A percentile compares a stretch with the other conserved stretches of the same genome.
phyloP scores from a whole-genome alignment of 2,329 filamentous ascomycete species.

The Helotiales sp. region DNA sequence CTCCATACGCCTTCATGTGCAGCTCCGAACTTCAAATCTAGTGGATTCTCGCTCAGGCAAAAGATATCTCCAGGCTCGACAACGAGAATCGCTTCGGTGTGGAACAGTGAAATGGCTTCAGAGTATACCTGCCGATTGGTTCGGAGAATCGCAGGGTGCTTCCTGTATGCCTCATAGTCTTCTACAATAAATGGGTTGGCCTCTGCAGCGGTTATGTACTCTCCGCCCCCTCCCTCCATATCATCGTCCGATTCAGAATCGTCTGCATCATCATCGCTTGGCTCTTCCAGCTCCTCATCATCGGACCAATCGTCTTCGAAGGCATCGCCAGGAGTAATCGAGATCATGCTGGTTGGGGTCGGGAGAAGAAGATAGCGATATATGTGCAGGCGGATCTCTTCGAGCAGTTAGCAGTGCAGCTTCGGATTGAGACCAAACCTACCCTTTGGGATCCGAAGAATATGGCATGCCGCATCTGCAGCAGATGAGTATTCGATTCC shows the following conservation, averaged over 20 bases:
- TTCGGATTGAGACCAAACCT: too few species aligned
- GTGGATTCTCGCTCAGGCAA: conserved; percentile 14
- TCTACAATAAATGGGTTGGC: neutral
- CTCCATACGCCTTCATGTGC: conserved; percentile 23
- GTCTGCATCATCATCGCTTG: neutral
- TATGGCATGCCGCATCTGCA: conserved; percentile 1
- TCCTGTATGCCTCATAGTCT: conserved; percentile 11
- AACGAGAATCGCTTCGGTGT: conserved; percentile 21
- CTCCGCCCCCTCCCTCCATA: neutral
- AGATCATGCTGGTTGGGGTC: conserved; percentile 1
- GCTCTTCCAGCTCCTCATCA: neutral
- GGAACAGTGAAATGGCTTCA: conserved; percentile 26
- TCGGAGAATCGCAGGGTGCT: conserved; percentile 23
- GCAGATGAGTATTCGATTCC: conserved; percentile 3
- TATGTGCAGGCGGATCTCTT: conserved; percentile 16
- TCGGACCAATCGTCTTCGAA: conserved; percentile 8
- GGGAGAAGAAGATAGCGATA: conserved; percentile 13
- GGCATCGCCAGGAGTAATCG: conserved; percentile 3
- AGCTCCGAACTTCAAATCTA: conserved; percentile 11
- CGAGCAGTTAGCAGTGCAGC: neutral
- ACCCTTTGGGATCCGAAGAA: neutral
- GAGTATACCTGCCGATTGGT: conserved; percentile 25
- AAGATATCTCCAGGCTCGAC: conserved; percentile 29
- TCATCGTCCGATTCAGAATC: neutral
- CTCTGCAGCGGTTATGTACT: conserved; percentile 2